phyloP scores from a whole-genome alignment of 495 filamentous ascomycete species.

The Alectoria sarmentosa region DNA sequence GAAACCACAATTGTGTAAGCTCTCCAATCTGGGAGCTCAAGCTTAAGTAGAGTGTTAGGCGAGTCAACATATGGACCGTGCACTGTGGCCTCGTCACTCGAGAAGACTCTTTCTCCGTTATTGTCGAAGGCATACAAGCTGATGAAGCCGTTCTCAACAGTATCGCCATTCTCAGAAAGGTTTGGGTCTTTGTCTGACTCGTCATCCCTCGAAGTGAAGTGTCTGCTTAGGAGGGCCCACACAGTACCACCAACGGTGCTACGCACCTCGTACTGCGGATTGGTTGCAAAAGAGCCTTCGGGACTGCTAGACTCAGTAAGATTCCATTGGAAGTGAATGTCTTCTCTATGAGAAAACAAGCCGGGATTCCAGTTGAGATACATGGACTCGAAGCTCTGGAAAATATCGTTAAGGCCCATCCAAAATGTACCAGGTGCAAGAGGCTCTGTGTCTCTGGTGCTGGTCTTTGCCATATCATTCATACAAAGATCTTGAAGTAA shows the following conservation, averaged over 20 bases:
- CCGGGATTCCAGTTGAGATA: slow-evolving; percentile 97
- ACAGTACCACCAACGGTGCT: slow-evolving; percentile 51
- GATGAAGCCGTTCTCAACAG: slow-evolving; percentile 59
- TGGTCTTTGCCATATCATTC: not conserved
- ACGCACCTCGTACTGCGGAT: slow-evolving; percentile 74
- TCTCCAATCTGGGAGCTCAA: slow-evolving; percentile 52
- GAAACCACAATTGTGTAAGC: slow-evolving; percentile 74
- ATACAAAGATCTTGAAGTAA: slow-evolving; percentile 6
- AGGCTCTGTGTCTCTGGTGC: slow-evolving; percentile 23
- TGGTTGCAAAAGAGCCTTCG: slow-evolving; percentile 59
- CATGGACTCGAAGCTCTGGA: slow-evolving; percentile 87
- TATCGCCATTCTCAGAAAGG: slow-evolving; percentile 31
- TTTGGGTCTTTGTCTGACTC: slow-evolving; percentile 8
- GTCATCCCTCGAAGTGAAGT: slow-evolving; percentile 60
- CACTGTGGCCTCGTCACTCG: slow-evolving; percentile 58
- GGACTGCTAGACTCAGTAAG: slow-evolving; percentile 50
- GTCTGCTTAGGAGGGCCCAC: slow-evolving; percentile 80
- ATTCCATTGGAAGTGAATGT: slow-evolving; percentile 87
- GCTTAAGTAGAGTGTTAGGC: slow-evolving; percentile 77
- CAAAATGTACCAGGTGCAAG: slow-evolving; percentile 71
- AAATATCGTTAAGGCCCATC: slow-evolving; percentile 78
- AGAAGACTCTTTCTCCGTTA: slow-evolving; percentile 64
- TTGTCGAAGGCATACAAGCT: slow-evolving; percentile 73
- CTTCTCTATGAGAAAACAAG: slow-evolving; percentile 71
- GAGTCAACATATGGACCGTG: slow-evolving; percentile 86